Percentiles rank a stretch among this genome's conserved stretches.
Evolutionary conservation across 495 filamentous ascomycete species (phyloP).

Genomic region (Trichodelitschia bisporula): DNA sequence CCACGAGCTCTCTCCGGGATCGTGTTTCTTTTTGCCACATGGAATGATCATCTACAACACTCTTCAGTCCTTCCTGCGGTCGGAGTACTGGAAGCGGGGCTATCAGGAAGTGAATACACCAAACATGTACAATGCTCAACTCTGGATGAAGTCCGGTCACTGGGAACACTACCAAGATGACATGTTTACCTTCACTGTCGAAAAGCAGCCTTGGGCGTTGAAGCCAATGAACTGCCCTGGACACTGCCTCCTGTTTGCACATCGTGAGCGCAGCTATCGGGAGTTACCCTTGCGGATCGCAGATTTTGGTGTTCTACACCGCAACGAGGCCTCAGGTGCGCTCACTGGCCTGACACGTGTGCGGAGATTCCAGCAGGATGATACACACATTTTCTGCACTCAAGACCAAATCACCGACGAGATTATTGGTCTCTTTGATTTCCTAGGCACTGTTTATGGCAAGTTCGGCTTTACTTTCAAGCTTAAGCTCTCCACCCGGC

Average conservation of each 20-base stretch:
- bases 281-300: constrained; percentile 78
- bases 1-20: constrained; percentile 72
- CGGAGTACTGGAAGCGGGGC: constrained; percentile 77
- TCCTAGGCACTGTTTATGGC: constrained; percentile 62
- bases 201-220: constrained; percentile 66
- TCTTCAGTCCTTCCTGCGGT: constrained; percentile 49
- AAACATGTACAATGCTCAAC: constrained; percentile 75
- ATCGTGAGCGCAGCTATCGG: constrained; percentile 58
- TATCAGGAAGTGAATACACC: constrained; percentile 91
- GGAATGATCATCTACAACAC: constrained; percentile 83
- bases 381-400: constrained; percentile 80
- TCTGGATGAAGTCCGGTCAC: constrained; percentile 90
- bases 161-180: constrained; percentile 91
- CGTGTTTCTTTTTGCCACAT: constrained; percentile 81
- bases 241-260: constrained; percentile 53
- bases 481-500: constrained; percentile 81
- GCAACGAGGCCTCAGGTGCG: constrained; percentile 86
- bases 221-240: constrained; percentile 99
- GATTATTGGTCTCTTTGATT: constrained; percentile 71
- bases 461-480: constrained; percentile 89
- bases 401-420: constrained; percentile 62
- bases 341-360: constrained; percentile 78
- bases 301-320: constrained; percentile 85
- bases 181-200: constrained; percentile 83
- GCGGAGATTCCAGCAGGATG: constrained; percentile 82